These are phyloP conservation scores for Ceriops tagal DNA, from an alignment of 345 rosid genomes.

Conservation along the genomic window DNA sequence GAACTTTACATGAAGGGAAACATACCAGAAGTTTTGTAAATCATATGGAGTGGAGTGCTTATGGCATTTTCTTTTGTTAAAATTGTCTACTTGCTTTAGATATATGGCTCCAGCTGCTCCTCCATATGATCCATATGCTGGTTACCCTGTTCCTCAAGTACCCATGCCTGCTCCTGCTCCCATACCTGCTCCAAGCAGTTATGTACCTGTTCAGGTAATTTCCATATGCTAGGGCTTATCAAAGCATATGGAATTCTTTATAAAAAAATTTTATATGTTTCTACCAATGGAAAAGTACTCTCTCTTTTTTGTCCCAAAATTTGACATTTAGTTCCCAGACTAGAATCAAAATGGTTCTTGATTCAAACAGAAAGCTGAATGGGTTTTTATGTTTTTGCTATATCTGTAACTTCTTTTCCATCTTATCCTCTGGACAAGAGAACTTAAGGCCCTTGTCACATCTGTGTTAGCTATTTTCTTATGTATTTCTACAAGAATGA, in stretches of 20 bases:
- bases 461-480: too few species aligned
- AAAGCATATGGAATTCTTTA: neutral
- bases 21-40: neutral
- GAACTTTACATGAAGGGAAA: neutral
- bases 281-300: too few species aligned
- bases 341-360: too few species aligned
- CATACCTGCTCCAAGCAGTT: slow-evolving; percentile 83
- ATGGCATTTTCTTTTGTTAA: slow-evolving; percentile 13
- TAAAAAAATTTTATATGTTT: neutral
- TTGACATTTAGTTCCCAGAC: too few species aligned
- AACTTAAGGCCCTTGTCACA: too few species aligned
- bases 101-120: slow-evolving; percentile 86
- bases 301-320: neutral
- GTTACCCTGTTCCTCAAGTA: slow-evolving; percentile 73
- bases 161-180: slow-evolving; percentile 81
- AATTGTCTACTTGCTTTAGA: slow-evolving; percentile 34
- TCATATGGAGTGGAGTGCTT: neutral
- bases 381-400: too few species aligned
- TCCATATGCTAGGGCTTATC: neutral
- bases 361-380: too few species aligned
- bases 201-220: slow-evolving; percentile 91
- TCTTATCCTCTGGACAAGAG: too few species aligned
- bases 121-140: slow-evolving; percentile 89
- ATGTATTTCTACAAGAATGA: too few species aligned
- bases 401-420: too few species aligned